Evolutionary conservation across 1,139 yeast species (phyloP), one percentile per base, ranked within the genome.

Genomic region (Scheffersomyces parashehatae): DNA sequence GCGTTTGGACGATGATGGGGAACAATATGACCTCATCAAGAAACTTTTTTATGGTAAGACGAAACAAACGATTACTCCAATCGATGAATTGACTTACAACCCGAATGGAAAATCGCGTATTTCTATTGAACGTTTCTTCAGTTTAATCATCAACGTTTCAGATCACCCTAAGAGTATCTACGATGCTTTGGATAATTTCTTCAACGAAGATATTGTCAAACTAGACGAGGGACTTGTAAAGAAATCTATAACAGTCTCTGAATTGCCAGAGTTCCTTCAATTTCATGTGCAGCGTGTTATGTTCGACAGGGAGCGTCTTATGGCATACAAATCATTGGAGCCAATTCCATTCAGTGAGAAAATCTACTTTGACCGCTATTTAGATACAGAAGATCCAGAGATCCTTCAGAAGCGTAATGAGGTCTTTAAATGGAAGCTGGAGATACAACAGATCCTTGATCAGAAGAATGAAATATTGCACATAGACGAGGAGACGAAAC

Each of bases 281-380:
- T 81, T 93, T 40, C 99, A 93, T 60, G 88, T 93, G 3, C 98
- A 91, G 64, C 76, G 99, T 57, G 98, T 91, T 1, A 86, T 89
- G 61, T 93, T 86, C 64, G 97, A 93, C 60, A 75, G 91, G 38
- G 85, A 76, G 44, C 67, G 78, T 30, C 75, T 83, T 42, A 77
- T 83, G 64, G 89, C 96, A 0, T 88, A 88, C 57, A 93, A 93
- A 59, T 85, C 91, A 1, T 76, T 81, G 37, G 90, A 87, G 44
- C 95, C 91, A 5, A 75, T 93, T 42, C 91, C 91, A 3, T 89
- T 90, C 55, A 80, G 83, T 32, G 89, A 88, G 41, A 80, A 73
- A 12, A 69, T 93, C 11, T 91, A 86, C 60, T 79, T 93, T 75
- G 99, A 93, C 66, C 75, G 97, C 48, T 93, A 93, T 56, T 67